phyloP scores from a whole-genome alignment of 345 rosid species.

The Eucalyptus pauciflora region DNA sequence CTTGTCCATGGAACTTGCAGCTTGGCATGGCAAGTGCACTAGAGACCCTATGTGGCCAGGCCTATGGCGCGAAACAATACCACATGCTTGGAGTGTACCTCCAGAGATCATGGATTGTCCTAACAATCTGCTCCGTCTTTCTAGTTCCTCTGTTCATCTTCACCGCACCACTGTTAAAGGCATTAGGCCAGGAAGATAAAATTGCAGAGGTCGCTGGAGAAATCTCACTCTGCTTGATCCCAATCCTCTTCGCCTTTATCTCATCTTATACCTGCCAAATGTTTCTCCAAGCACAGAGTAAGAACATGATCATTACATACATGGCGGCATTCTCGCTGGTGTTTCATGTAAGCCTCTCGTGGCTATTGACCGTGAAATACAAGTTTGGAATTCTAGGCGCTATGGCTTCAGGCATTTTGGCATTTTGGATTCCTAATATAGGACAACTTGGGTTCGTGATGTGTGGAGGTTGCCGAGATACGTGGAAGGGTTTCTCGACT shows the following conservation, averaged over 20 bases:
- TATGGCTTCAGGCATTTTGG: constrained; percentile 40
- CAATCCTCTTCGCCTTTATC: constrained; percentile 29
- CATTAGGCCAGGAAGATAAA: constrained; percentile 45
- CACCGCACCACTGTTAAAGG: constrained; percentile 29
- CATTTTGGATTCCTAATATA: constrained; percentile 69
- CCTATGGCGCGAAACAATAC: constrained; percentile 66
- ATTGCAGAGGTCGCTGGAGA: constrained; percentile 32
- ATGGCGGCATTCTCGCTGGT: constrained; percentile 35
- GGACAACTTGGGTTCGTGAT: constrained; percentile 58
- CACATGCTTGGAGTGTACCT: constrained; percentile 79
- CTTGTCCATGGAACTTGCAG: constrained; percentile 10
- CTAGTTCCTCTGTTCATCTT: constrained; percentile 54
- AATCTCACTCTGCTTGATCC: constrained; percentile 46
- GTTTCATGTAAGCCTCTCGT: constrained; percentile 45
- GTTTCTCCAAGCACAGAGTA: constrained; percentile 81
- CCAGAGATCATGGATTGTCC: constrained; percentile 76
- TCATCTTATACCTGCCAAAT: constrained; percentile 61
- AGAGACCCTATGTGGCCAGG: constrained; percentile 84
- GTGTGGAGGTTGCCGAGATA: constrained; percentile 60
- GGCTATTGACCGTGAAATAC: constrained; percentile 47
- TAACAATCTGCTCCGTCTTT: constrained; percentile 7
- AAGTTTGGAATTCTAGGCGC: constrained; percentile 62
- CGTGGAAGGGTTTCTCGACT: constrained; percentile 65
- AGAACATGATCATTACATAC: constrained; percentile 58
- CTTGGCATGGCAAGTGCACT: constrained; percentile 81